These are phyloP conservation scores for Erythrophleum ivorense DNA, from an alignment of 331 rosid genomes.

Conservation along the genomic window DNA sequence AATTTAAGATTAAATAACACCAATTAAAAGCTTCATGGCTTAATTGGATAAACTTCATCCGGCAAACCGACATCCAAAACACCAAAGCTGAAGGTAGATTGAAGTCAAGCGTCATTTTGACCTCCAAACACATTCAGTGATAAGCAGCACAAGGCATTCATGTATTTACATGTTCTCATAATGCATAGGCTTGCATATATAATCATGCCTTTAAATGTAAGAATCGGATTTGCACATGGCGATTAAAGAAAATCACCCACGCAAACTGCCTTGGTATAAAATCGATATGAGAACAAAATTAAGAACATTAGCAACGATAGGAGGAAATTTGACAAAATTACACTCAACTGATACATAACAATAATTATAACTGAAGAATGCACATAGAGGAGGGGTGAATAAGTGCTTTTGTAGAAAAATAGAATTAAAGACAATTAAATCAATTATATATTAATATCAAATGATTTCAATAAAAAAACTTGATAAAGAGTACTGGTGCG, in stretches of 20 bases:
- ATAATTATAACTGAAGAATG: too few species aligned
- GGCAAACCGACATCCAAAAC: constrained; percentile 71
- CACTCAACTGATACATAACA: not conserved
- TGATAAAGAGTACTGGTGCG: too few species aligned
- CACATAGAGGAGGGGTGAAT: too few species aligned
- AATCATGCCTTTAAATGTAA: not conserved
- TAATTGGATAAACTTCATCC: constrained; percentile 85
- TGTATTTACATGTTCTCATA: not conserved
- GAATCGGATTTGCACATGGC: not conserved
- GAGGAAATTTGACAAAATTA: not conserved
- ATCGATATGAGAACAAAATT: not conserved
- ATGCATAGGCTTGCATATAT: not conserved
- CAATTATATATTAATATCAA: too few species aligned
- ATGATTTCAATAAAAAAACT: too few species aligned
- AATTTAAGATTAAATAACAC: constrained; percentile 5
- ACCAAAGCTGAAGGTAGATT: constrained; percentile 65
- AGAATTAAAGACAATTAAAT: too few species aligned
- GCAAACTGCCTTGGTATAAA: not conserved
- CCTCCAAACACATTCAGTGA: not conserved
- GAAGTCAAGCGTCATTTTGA: constrained; percentile 3
- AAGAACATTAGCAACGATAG: not conserved
- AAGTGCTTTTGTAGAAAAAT: too few species aligned
- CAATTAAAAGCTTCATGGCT: constrained; percentile 47
- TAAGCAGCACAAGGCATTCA: constrained; percentile 3
- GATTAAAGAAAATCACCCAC: not conserved